phyloP scores from a whole-genome alignment of 2,329 filamentous ascomycete species.

The Dactylonectria estremocensis region DNA sequence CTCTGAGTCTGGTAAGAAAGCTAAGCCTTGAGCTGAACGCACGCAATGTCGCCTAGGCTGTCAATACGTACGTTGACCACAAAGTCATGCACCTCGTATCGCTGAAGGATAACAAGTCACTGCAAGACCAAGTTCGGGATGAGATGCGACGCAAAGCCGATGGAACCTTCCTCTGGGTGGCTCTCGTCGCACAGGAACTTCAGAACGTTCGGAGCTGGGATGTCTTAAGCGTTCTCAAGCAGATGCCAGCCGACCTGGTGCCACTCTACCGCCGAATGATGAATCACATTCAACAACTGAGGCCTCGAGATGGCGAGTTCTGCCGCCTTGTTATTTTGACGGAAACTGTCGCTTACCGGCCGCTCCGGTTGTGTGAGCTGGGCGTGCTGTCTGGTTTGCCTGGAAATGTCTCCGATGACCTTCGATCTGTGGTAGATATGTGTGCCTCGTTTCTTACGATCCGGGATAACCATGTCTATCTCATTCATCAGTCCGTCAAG shows the following conservation, averaged over 20 bases:
- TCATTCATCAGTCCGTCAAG: constrained; percentile 61
- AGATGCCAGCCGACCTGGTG: background rate
- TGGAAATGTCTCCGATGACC: background rate
- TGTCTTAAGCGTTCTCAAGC: background rate
- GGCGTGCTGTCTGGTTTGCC: background rate
- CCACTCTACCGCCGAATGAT: background rate
- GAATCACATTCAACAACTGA: background rate
- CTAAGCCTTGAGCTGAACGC: constrained; percentile 6
- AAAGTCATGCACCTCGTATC: background rate
- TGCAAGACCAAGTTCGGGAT: constrained; percentile 6
- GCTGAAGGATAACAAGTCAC: background rate
- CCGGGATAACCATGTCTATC: constrained; percentile 48
- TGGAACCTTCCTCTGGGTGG: background rate
- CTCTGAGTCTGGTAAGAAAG: too few relatives aligned
- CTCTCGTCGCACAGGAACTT: background rate
- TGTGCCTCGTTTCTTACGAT: constrained; percentile 56
- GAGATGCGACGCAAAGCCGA: constrained; percentile 6
- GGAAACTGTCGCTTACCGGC: background rate
- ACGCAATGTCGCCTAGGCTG: background rate
- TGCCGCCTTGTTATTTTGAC: background rate
- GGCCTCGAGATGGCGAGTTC: background rate
- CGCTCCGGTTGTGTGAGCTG: background rate
- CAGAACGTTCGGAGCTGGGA: background rate
- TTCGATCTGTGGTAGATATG: constrained; percentile 11
- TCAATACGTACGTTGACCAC: constrained; percentile 1